Evolutionary conservation across 2,329 filamentous ascomycete genomes (phyloP), one percentile per base, ranked within the genome.

Genomic region (Fusarium pseudograminearum): DNA sequence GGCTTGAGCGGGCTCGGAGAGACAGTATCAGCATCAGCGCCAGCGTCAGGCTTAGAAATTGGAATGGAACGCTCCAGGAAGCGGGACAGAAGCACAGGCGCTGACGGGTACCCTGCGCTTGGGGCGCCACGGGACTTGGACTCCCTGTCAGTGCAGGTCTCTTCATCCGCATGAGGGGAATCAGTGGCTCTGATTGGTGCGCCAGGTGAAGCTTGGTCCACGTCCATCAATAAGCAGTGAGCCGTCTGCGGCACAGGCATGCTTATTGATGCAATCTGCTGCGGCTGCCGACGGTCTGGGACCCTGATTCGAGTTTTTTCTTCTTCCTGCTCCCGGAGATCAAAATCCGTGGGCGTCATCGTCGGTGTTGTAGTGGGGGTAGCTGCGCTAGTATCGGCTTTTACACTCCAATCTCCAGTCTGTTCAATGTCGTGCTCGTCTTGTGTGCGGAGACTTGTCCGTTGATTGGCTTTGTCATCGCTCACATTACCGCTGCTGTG

Each of bases 121-220:
- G 61, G 57, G 57, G 66, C 69, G 55, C 55, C 58, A 57, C 57
- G 63, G 41, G 66, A 60, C 47, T 64, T 42, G 30, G 54, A 50
- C 52, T 53, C 70, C 70, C 61, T 63, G 67, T 63, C 64, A 57
- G 31, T 24, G 50, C 67, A 70, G 58, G 67, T 67, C 54, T 57
- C 50, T 30, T 38, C 51, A 63, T 68, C 72, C 64, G 48, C 72
- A 73, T 73, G 72, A 65, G 68, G 52, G 48, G 38, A 57, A 48
- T 54, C 20, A 15, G 20, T 54, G 38, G 41, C 48, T 45, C 51
- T 73, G 66, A 74, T 74, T 75, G 73, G 73, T 54, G 73, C 71
- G 72, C 72, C 61, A 74, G 68, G 50, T 69, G 50, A 50, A 57
- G 53, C 55, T 64, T 36, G 65, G 64, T 60, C 68, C 70, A 73